phyloP scores from a whole-genome alignment of 2,329 filamentous ascomycete species.

The Aspergillus sergii region DNA sequence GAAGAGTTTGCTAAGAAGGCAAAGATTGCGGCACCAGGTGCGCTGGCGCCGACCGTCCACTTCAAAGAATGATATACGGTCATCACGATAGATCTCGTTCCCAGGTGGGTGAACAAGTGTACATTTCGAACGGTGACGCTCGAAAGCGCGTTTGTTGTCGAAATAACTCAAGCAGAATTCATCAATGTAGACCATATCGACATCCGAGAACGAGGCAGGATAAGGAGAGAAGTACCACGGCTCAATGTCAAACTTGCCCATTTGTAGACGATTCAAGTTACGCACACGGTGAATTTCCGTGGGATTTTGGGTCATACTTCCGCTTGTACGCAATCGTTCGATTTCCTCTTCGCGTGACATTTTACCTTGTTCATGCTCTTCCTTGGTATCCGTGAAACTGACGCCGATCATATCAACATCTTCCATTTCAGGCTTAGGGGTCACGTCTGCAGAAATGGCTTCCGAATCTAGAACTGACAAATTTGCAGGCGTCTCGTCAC shows the following conservation, averaged over 20 bases:
- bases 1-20: conserved; percentile 92
- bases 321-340: conserved; percentile 89
- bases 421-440: conserved; percentile 42
- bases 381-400: conserved; percentile 24
- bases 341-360: conserved; percentile 83
- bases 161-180: conserved; percentile 96
- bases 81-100: conserved; percentile 95
- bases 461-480: conserved; percentile 37
- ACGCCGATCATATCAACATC: conserved; percentile 50
- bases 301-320: conserved; percentile 98
- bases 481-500: conserved; percentile 42
- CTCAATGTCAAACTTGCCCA: conserved; percentile 87
- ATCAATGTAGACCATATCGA: conserved; percentile 92
- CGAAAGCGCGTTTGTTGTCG: conserved; percentile 78
- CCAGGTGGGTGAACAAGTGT: conserved; percentile 89
- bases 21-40: conserved; percentile 98
- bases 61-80: conserved; percentile 91
- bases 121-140: conserved; percentile 86
- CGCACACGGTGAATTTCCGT: conserved; percentile 94
- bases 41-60: conserved; percentile 96
- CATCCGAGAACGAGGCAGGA: conserved; percentile 82
- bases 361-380: conserved; percentile 40
- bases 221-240: conserved; percentile 99
- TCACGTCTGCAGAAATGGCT: conserved; percentile 41
- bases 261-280: conserved; percentile 91